Evolutionary conservation across 768 basidiomycete genomes (phyloP).

Genomic region (Leccinum incarnatum): DNA sequence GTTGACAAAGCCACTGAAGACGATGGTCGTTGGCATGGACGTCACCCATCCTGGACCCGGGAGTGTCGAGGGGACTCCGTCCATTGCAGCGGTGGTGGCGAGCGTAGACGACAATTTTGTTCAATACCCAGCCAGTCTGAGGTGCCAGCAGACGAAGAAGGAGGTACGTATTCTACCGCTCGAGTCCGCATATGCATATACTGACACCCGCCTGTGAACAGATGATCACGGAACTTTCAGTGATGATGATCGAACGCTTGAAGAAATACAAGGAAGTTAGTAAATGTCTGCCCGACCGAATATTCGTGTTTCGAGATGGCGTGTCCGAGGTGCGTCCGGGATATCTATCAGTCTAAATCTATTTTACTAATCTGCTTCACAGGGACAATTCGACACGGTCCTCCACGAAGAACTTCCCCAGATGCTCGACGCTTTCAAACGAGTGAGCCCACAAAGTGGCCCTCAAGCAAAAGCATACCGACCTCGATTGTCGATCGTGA

Average conservation of each 20-base stretch:
- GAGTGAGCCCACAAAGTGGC: slow-evolving; percentile 40
- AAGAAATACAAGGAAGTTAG: slow-evolving; percentile 54
- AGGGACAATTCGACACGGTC: slow-evolving; percentile 75
- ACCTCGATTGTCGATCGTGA: slow-evolving; percentile 66
- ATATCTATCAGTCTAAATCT: background rate
- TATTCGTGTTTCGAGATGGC: slow-evolving; percentile 77
- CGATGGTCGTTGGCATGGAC: slow-evolving; percentile 86
- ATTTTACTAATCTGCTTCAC: background rate
- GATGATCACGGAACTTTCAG: slow-evolving; percentile 69
- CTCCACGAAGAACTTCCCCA: slow-evolving; percentile 58
- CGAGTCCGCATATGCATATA: no score
- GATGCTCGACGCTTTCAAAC: slow-evolving; percentile 57
- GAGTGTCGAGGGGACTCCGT: slow-evolving; percentile 69
- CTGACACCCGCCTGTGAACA: slow-evolving; percentile 25
- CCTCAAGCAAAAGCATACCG: slow-evolving; percentile 46
- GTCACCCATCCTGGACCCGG: slow-evolving; percentile 77
- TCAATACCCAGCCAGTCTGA: slow-evolving; percentile 74
- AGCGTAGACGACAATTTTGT: slow-evolving; percentile 67
- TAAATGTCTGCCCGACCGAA: slow-evolving; percentile 57
- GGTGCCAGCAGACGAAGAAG: slow-evolving; percentile 50
- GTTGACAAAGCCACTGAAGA: slow-evolving; percentile 56
- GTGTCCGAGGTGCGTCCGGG: slow-evolving; percentile 63
- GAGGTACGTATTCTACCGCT: slow-evolving; percentile 19
- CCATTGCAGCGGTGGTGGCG: slow-evolving; percentile 81
- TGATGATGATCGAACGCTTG: slow-evolving; percentile 73